Evolutionary conservation across 2,329 filamentous ascomycete genomes (phyloP).

Genomic region (Paraphoma chrysanthemicola): DNA sequence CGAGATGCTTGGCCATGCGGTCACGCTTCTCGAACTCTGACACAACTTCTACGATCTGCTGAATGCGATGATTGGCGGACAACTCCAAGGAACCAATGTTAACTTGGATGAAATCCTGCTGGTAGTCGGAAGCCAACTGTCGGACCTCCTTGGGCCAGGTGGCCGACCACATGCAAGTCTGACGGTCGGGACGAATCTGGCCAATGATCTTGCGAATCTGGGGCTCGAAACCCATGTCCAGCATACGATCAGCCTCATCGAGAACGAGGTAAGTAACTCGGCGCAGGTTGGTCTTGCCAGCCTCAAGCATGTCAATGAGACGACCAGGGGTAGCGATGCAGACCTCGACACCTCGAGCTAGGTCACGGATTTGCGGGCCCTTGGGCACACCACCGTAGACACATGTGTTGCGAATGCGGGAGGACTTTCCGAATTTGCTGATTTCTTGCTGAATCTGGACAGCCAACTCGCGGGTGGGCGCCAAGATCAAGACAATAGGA

Average conservation of each 20-base stretch:
- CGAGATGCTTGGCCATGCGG: constrained; percentile 94
- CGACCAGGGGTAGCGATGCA: constrained; percentile 98
- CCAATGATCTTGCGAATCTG: constrained; percentile 99
- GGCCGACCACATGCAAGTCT: constrained; percentile 99
- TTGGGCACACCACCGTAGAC: constrained; percentile 99
- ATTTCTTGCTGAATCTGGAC: constrained; percentile 99
- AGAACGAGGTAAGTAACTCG: constrained; percentile 98
- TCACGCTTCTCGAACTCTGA: constrained; percentile 98
- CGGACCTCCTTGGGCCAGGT: constrained; percentile 99
- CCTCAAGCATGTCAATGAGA: constrained; percentile 98
- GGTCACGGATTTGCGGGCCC: constrained; percentile 94
- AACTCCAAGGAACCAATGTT: constrained; percentile 97
- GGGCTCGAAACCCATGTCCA: constrained; percentile 99
- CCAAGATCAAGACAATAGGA: constrained; percentile 94
- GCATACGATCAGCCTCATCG: constrained; percentile 98
- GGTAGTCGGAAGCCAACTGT: constrained; percentile 86
- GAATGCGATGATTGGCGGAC: constrained; percentile 96
- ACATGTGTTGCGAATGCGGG: constrained; percentile 96
- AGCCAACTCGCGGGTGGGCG: constrained; percentile 95
- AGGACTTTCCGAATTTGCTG: constrained; percentile 97
- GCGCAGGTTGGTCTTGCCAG: constrained; percentile 96
- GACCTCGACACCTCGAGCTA: constrained; percentile 94
- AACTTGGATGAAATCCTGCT: constrained; percentile 97
- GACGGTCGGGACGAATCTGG: constrained; percentile 96
- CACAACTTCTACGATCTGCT: constrained; percentile 95